These are phyloP conservation scores for Solanum raphanifolium DNA, from an alignment of 257 asterid species.

Conservation along the genomic window DNA sequence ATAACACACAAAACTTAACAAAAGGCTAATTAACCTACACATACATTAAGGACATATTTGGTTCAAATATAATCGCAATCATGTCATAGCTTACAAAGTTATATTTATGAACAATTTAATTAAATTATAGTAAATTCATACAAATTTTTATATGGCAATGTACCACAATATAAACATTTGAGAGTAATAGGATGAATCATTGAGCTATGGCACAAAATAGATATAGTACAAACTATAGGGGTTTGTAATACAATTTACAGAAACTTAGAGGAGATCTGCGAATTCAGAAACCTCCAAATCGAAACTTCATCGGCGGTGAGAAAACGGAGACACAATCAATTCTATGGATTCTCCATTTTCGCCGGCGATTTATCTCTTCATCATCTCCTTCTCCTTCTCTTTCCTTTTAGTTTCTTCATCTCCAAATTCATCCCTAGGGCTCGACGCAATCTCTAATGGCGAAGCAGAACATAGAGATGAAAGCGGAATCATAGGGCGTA, in stretches of 20 bases:
- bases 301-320: neutral
- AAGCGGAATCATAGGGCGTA: constrained; percentile 15
- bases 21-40: neutral
- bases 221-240: neutral
- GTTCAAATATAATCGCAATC: no score
- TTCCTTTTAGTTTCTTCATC: neutral
- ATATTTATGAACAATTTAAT: no score
- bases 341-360: neutral
- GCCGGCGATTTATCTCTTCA: neutral
- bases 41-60: neutral
- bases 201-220: neutral
- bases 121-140: neutral
- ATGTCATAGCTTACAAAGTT: neutral
- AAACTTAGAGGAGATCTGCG: neutral
- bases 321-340: neutral
- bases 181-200: neutral
- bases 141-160: no score
- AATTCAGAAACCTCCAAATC: neutral
- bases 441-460: constrained; percentile 6
- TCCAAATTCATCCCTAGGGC: neutral
- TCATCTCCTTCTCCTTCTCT: neutral
- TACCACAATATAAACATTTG: neutral
- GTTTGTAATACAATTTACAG: neutral
- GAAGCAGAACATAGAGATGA: constrained; percentile 5
- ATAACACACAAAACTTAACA: neutral